Percentiles rank a stretch among this genome's conserved stretches.
phyloP scores from a whole-genome alignment of 495 filamentous ascomycete species.

The Hypomontagnella submonticulosa region DNA sequence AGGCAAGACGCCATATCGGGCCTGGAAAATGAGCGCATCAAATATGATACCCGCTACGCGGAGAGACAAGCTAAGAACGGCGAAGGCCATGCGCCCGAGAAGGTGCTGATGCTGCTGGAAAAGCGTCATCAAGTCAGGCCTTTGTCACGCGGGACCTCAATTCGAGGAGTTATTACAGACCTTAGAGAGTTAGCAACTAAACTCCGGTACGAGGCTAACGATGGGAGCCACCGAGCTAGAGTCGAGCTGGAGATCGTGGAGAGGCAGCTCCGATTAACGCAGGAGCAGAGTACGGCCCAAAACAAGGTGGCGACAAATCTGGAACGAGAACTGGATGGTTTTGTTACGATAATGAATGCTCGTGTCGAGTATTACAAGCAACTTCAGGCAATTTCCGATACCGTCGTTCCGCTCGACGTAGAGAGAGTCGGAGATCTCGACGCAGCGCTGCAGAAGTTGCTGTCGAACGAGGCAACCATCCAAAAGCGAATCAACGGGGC shows the following conservation, averaged over 20 bases:
- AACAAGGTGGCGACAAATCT: slow-evolving; percentile 68
- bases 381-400: slow-evolving; percentile 88
- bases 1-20: slow-evolving; percentile 79
- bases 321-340: slow-evolving; percentile 78
- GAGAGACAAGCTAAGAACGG: slow-evolving; percentile 67
- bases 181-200: slow-evolving; percentile 70
- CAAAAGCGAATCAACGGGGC: slow-evolving; percentile 66
- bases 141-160: slow-evolving; percentile 57
- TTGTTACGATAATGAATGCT: slow-evolving; percentile 80
- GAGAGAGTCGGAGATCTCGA: slow-evolving; percentile 48
- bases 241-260: slow-evolving; percentile 72
- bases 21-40: slow-evolving; percentile 78
- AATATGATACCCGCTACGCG: slow-evolving; percentile 75
- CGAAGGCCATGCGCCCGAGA: slow-evolving; percentile 76
- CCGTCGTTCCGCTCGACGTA: slow-evolving; percentile 76
- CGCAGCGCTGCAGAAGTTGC: slow-evolving; percentile 49
- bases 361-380: slow-evolving; percentile 90
- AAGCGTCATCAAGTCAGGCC: slow-evolving; percentile 68
- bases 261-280: slow-evolving; percentile 63
- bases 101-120: slow-evolving; percentile 70
- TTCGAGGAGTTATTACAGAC: slow-evolving; percentile 75
- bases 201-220: slow-evolving; percentile 69
- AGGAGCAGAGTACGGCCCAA: slow-evolving; percentile 71
- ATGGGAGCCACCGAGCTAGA: slow-evolving; percentile 69
- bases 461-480: slow-evolving; percentile 58